phyloP scores from a whole-genome alignment of 2,329 filamentous ascomycete genomes.

The Tothia fuscella region DNA sequence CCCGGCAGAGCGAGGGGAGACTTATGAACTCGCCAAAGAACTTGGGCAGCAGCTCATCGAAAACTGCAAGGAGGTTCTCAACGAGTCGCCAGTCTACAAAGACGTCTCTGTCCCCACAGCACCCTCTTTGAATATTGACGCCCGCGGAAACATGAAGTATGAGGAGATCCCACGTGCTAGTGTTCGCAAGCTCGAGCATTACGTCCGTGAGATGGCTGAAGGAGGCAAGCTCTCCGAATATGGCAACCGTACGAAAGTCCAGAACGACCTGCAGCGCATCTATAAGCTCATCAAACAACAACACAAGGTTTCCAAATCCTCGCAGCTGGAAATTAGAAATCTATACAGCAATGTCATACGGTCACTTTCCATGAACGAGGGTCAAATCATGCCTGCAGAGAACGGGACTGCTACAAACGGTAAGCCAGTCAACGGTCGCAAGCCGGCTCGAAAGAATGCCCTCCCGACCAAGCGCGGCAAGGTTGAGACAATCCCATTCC shows the following conservation, averaged over 20 bases:
- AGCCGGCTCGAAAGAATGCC: no score
- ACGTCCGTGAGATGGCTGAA: slow-evolving; percentile 96
- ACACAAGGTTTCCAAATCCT: slow-evolving; percentile 92
- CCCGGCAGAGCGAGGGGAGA: slow-evolving; percentile 91
- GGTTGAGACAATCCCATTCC: slow-evolving; percentile 93
- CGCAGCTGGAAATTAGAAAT: slow-evolving; percentile 90
- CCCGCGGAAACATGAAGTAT: slow-evolving; percentile 84
- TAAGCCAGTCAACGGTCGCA: slow-evolving; percentile 45
- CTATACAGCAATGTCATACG: slow-evolving; percentile 90
- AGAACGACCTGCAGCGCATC: slow-evolving; percentile 85
- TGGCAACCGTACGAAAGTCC: slow-evolving; percentile 94
- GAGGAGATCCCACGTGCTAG: slow-evolving; percentile 76
- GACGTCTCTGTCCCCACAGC: slow-evolving; percentile 88
- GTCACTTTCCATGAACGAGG: slow-evolving; percentile 94
- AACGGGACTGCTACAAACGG: slow-evolving; percentile 53
- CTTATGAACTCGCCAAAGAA: slow-evolving; percentile 93
- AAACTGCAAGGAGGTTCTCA: slow-evolving; percentile 89
- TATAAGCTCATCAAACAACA: slow-evolving; percentile 99
- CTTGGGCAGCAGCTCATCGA: slow-evolving; percentile 88
- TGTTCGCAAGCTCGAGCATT: slow-evolving; percentile 94
- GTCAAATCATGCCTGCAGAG: slow-evolving; percentile 86
- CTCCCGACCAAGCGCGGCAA: slow-evolving; percentile 62
- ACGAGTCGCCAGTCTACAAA: slow-evolving; percentile 81
- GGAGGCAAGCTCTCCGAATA: slow-evolving; percentile 98
- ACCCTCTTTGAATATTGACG: slow-evolving; percentile 83